Evolutionary conservation across 768 basidiomycete species (phyloP), one percentile per base, ranked within the genome.

Genomic region (Amanita phalloides): DNA sequence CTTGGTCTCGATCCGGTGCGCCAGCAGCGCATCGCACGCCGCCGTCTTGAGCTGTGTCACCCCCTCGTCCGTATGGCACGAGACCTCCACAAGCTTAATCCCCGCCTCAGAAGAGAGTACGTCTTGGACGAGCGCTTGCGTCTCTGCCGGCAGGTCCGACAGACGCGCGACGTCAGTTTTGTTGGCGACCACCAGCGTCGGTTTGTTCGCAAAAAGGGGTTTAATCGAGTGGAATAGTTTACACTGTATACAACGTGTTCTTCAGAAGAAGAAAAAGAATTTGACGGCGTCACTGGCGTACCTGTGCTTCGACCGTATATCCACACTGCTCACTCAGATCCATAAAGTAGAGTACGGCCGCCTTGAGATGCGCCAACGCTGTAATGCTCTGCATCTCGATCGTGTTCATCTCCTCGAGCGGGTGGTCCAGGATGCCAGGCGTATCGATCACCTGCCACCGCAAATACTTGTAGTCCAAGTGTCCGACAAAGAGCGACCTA

Each of bases 361-460:
- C 81, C 69, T 96, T 91, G 42, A 99, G 71, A 70, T 99, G 96
- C 6, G 96, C 96, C 55, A 99, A 74, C 11, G 96, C 96, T 35
- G 95, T 98, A 64, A 96, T 96, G 60, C 90, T 94, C 75, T 99
- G 96, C 95, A 98, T 99, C 72, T 99, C 96, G 60, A 99, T 99
- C 54, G 94, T 98, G 75, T 98, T 98, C 96, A 99, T 98, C 48
- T 99, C 96, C 68, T 99, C 95, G 30, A 98, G 75, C 2, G 95
- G 94, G 66, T 98, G 96, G 65, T 99, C 96, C 58, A 99, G 77
- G 54, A 99, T 86, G 54, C 96, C 96, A 1, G 96, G 96, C 37
- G 96, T 99, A 75, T 99, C 96, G 61, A 99, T 97, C 47, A 99
- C 95, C 67, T 99, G 96, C 96, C 96, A 99, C 55, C 96, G 84